phyloP scores from a whole-genome alignment of 371 early-diverging fungal genomes.

The Entomophthora muscae region DNA sequence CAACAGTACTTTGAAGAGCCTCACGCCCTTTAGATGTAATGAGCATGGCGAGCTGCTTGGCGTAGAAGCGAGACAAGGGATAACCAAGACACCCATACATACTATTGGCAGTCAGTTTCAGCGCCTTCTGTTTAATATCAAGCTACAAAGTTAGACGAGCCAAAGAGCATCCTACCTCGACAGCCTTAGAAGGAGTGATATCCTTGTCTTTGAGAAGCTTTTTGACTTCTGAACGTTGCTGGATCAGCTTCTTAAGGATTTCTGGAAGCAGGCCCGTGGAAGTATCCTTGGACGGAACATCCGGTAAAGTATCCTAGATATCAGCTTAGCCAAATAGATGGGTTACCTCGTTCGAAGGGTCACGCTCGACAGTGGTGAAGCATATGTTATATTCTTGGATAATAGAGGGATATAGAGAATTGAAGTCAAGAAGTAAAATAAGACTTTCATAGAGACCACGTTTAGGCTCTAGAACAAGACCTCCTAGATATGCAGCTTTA shows the following conservation, averaged over 20 bases:
- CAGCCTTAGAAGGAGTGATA: conserved; percentile 29
- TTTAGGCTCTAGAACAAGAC: conserved; percentile 97
- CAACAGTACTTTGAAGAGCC: conserved; percentile 89
- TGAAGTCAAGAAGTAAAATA: conserved; percentile 97
- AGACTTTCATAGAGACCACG: conserved; percentile 94
- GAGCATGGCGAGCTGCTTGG: conserved; percentile 94
- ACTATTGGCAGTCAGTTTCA: conserved; percentile 98
- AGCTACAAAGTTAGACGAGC: conserved; percentile 22
- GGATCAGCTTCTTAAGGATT: conserved; percentile 77
- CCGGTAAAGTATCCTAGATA: conserved; percentile 43
- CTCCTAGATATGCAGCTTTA: conserved; percentile 94
- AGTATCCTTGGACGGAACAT: conserved; percentile 44
- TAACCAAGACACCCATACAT: conserved; percentile 99
- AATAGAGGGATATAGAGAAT: conserved; percentile 99
- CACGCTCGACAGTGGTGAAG: conserved; percentile 83
- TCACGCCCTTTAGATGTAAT: conserved; percentile 97
- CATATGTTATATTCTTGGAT: conserved; percentile 99
- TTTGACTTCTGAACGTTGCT: conserved; percentile 85
- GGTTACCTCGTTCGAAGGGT: conserved; percentile 8
- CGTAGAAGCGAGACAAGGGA: conserved; percentile 90
- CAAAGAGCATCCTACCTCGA: conserved; percentile 24
- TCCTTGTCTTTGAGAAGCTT: conserved; percentile 62
- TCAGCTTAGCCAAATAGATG: background rate
- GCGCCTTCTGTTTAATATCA: conserved; percentile 91
- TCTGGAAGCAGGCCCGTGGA: conserved; percentile 79